Percentiles rank a stretch among this genome's conserved stretches.
These are phyloP conservation scores for Talaromyces thailandensis DNA, from an alignment of 495 filamentous ascomycete species.

Conservation along the genomic window DNA sequence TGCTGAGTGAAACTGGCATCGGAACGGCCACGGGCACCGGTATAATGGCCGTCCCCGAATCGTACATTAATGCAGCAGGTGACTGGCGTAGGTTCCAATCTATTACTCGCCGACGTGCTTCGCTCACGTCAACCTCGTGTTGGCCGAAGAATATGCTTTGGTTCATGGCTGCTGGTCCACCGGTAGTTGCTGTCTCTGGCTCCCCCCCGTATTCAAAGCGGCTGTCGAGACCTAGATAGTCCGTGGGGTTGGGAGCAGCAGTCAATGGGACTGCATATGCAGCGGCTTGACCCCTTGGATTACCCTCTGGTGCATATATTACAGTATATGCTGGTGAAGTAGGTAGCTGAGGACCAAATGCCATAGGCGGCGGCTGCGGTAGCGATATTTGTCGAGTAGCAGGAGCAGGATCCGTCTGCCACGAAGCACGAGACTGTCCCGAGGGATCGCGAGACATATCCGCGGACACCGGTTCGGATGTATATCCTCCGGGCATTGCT, in stretches of 20 bases:
- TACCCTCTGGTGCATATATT: not conserved
- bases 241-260: not conserved
- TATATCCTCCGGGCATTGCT: slow-evolving; percentile 11
- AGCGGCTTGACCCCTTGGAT: not conserved
- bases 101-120: slow-evolving; percentile 15
- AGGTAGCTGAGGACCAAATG: not conserved
- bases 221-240: not conserved
- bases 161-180: not conserved
- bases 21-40: not conserved
- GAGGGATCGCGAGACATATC: slow-evolving; percentile 27
- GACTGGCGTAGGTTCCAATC: not conserved
- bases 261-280: not conserved
- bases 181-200: not conserved
- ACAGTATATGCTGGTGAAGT: not conserved
- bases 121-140: slow-evolving; percentile 26
- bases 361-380: slow-evolving; percentile 5
- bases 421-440: slow-evolving; percentile 27
- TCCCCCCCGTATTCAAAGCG: not conserved
- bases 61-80: not conserved
- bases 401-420: slow-evolving; percentile 27
- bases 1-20: not conserved
- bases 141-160: slow-evolving; percentile 17
- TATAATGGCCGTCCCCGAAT: not conserved
- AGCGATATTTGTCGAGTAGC: slow-evolving; percentile 11
- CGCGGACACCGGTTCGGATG: slow-evolving; percentile 21